A percentile compares a stretch with the other conserved stretches of the same genome.
Conservation (phyloP, 306 rosid species). For the Rosa chinensis region DNA sequence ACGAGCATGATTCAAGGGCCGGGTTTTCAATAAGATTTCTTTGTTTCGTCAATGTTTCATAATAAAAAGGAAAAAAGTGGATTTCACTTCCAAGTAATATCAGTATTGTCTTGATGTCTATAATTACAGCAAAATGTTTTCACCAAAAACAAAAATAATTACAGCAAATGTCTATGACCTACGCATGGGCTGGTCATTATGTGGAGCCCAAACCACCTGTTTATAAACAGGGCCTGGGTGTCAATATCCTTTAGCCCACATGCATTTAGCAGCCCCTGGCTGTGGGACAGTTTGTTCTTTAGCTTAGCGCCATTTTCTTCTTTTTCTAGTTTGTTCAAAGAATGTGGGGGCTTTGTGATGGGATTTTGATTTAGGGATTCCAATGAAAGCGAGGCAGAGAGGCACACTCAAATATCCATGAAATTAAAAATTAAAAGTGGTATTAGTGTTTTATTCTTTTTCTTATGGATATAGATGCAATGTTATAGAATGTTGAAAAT, state of each 20-base stretch:
- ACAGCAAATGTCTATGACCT: not conserved
- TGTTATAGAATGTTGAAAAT: not conserved
- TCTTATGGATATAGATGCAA: not conserved
- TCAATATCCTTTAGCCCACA: constrained; percentile 8
- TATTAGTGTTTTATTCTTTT: not conserved
- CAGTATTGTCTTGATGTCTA: too few relatives aligned
- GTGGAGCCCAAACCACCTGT: constrained; percentile 8
- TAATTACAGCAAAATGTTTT: too few relatives aligned
- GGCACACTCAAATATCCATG: not conserved
- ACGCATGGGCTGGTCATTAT: constrained; percentile 8
- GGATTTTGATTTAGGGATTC: not conserved
- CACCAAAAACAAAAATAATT: not conserved
- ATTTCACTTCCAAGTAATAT: not conserved
- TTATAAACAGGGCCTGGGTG: not conserved
- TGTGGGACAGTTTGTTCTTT: constrained; percentile 6
- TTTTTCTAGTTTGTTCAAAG: not conserved
- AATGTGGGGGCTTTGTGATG: not conserved
- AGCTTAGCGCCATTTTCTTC: not conserved
- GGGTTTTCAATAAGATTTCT: too few relatives aligned
- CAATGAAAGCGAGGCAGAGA: not conserved
- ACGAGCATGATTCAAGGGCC: too few relatives aligned
- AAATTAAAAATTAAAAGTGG: too few relatives aligned
- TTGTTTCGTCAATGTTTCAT: too few relatives aligned
- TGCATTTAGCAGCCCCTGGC: not conserved
- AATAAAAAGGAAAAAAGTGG: too few relatives aligned